Evolutionary conservation across 352 stramenopile species (phyloP).

Genomic region (Globisporangium okanoganense): DNA sequence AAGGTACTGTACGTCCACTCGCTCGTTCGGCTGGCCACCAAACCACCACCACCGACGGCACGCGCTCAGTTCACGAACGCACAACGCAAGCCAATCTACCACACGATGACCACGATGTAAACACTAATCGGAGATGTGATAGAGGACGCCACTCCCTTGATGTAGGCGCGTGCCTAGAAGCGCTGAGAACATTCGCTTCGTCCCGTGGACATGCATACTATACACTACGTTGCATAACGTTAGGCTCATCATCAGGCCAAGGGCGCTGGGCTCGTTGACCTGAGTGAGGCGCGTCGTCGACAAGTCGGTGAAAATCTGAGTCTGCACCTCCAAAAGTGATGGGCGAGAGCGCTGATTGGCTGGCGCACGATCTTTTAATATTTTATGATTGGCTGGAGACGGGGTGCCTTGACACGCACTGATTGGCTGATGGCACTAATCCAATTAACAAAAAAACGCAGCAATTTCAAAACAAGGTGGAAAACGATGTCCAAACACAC

Average conservation of each 20-base stretch:
- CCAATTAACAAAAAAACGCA: background rate
- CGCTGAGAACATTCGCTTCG: background rate
- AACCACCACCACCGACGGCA: background rate
- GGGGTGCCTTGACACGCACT: background rate
- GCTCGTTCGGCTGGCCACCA: background rate
- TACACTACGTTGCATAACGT: too few relatives aligned
- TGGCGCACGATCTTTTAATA: background rate
- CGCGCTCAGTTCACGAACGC: background rate
- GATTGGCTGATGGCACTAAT: background rate
- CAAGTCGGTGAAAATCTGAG: background rate
- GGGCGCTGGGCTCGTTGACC: background rate
- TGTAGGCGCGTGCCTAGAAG: background rate
- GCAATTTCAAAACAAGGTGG: background rate
- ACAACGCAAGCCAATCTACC: background rate
- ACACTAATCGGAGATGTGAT: background rate
- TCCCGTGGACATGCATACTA: too few relatives aligned
- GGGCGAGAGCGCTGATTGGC: background rate
- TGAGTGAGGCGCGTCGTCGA: background rate
- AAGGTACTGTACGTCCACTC: too few relatives aligned
- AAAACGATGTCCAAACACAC: too few relatives aligned
- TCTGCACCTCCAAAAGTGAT: background rate
- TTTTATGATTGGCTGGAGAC: background rate
- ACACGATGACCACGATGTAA: background rate
- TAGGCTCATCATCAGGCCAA: too few relatives aligned
- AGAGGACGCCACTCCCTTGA: too few relatives aligned